Percentiles rank a stretch among this genome's conserved stretches.
Evolutionary conservation across 495 filamentous ascomycete species (phyloP).

Genomic region (Neurospora sp.): DNA sequence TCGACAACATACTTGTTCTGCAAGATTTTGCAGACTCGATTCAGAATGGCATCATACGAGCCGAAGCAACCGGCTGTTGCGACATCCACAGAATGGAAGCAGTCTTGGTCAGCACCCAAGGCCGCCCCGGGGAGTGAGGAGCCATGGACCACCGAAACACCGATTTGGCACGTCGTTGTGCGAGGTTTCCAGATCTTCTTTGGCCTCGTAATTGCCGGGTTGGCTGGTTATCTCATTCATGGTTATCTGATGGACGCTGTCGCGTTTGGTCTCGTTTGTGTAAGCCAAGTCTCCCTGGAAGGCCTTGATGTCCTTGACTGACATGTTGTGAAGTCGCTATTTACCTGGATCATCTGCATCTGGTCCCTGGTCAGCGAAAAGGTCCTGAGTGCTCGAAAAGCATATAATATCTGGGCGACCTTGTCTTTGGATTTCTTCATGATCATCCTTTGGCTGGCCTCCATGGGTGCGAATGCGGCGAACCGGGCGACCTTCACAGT

Average conservation of each 20-base stretch:
- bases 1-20: neutral
- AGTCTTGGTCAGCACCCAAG: neutral
- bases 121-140: neutral
- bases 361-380: slow-evolving; percentile 35
- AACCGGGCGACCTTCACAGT: slow-evolving; percentile 27
- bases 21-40: neutral
- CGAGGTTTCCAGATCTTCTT: slow-evolving; percentile 33
- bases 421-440: slow-evolving; percentile 35
- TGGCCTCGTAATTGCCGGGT: slow-evolving; percentile 23
- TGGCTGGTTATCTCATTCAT: slow-evolving; percentile 35
- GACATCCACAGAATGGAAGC: neutral
- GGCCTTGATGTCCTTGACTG: neutral
- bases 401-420: slow-evolving; percentile 39
- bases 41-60: neutral
- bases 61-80: neutral
- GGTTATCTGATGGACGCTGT: slow-evolving; percentile 27
- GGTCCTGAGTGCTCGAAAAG: slow-evolving; percentile 19
- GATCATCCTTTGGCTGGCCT: slow-evolving; percentile 38
- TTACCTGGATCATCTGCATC: slow-evolving; percentile 34
- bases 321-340: slow-evolving; percentile 23
- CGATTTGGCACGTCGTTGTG: slow-evolving; percentile 28
- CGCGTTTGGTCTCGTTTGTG: slow-evolving; percentile 26
- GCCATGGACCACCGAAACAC: slow-evolving; percentile 15
- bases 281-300: slow-evolving; percentile 15
- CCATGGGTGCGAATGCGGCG: slow-evolving; percentile 34